phyloP scores from a whole-genome alignment of 2,329 filamentous ascomycete species.

The Fonsecaea multimorphosa region DNA sequence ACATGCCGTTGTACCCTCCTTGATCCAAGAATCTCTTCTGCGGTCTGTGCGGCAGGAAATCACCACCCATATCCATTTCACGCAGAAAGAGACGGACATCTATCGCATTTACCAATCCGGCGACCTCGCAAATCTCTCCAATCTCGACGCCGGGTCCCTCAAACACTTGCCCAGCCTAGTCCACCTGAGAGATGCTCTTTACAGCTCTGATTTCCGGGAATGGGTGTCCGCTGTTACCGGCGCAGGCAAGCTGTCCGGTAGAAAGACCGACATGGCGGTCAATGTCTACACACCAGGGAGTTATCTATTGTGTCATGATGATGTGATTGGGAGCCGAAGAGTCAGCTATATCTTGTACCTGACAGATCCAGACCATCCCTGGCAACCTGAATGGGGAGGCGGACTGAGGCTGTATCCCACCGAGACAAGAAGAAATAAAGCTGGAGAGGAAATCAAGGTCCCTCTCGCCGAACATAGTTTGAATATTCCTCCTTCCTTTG shows the following conservation, averaged over 20 bases:
- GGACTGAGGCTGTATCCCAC: conserved; percentile 86
- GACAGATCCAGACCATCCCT: conserved; percentile 86
- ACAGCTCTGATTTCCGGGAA: conserved; percentile 85
- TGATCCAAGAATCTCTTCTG: conserved; percentile 81
- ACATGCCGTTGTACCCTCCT: conserved; percentile 82
- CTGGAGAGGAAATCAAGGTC: conserved; percentile 77
- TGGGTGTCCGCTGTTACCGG: conserved; percentile 87
- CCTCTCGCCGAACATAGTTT: conserved; percentile 79
- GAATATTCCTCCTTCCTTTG: conserved; percentile 91
- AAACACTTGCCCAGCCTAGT: conserved; percentile 88
- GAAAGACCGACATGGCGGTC: conserved; percentile 98
- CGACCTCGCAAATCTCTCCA: conserved; percentile 94
- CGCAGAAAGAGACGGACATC: conserved; percentile 98
- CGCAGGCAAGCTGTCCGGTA: conserved; percentile 84
- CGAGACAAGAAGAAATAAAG: conserved; percentile 67
- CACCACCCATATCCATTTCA: conserved; percentile 88
- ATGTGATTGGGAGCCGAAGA: conserved; percentile 95
- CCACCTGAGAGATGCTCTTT: conserved; percentile 88
- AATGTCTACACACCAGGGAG: conserved; percentile 98
- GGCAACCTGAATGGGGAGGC: conserved; percentile 91
- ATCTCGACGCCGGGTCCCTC: conserved; percentile 83
- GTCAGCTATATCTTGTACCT: conserved; percentile 98
- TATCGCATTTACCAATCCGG: conserved; percentile 99
- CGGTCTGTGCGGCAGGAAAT: conserved; percentile 89
- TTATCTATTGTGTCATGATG: conserved; percentile 94